Conservation (phyloP, 2,329 filamentous ascomycete species). For the Cercospora sojina region DNA sequence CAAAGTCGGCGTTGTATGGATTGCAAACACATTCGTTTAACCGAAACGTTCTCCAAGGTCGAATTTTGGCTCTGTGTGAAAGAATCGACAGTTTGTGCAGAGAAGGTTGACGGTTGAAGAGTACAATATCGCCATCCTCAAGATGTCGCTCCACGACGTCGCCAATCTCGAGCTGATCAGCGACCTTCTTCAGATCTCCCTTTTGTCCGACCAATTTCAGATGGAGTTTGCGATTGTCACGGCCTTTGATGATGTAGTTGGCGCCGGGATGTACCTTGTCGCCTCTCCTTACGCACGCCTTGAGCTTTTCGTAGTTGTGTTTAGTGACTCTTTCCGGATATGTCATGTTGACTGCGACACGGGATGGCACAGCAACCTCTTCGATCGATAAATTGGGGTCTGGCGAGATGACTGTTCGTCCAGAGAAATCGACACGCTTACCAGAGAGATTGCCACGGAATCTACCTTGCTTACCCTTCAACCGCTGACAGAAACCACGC, state of each 20-base stretch:
- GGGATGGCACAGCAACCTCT: slow-evolving; percentile 83
- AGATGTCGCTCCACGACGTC: slow-evolving; percentile 93
- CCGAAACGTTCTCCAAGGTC: slow-evolving; percentile 93
- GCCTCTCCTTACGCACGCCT: slow-evolving; percentile 71
- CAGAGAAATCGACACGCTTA: slow-evolving; percentile 98
- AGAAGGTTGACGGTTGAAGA: slow-evolving; percentile 97
- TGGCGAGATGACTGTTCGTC: slow-evolving; percentile 93
- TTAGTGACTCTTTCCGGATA: slow-evolving; percentile 86
- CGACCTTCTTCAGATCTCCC: slow-evolving; percentile 64
- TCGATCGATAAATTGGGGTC: slow-evolving; percentile 93
- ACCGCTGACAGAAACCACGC: slow-evolving; percentile 86
- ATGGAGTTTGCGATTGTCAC: slow-evolving; percentile 67
- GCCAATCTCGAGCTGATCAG: slow-evolving; percentile 72
- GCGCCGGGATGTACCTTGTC: slow-evolving; percentile 81
- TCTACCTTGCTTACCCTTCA: slow-evolving; percentile 96
- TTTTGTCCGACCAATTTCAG: slow-evolving; percentile 55
- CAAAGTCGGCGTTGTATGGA: slow-evolving; percentile 98
- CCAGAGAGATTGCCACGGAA: slow-evolving; percentile 96
- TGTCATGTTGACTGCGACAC: slow-evolving; percentile 94
- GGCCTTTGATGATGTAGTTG: slow-evolving; percentile 74
- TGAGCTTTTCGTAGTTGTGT: slow-evolving; percentile 82
- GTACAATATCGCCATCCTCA: slow-evolving; percentile 90
- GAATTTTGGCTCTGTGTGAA: slow-evolving; percentile 87
- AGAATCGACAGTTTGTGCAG: slow-evolving; percentile 99
- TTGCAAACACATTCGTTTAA: slow-evolving; percentile 98